Evolutionary conservation across 2,329 filamentous ascomycete genomes (phyloP).

Genomic region (Emmonsiellopsis sp.): DNA sequence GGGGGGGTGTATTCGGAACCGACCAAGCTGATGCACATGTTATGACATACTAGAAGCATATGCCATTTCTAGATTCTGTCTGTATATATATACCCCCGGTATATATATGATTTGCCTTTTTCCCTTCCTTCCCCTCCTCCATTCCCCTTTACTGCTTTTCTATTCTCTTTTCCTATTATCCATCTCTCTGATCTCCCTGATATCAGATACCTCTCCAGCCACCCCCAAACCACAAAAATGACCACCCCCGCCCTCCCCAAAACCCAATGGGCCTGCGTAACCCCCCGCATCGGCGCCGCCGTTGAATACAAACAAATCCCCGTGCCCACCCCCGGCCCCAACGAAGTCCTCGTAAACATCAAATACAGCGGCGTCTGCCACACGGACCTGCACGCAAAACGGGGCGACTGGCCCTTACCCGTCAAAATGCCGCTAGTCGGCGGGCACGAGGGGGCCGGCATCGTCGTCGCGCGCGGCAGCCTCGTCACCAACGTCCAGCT

Average conservation of each 20-base stretch:
- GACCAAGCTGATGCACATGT: no score
- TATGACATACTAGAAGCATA: no score
- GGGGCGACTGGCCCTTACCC: conserved; percentile 81
- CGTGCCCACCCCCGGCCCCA: conserved; percentile 69
- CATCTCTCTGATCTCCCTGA: no score
- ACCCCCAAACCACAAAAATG: neutral
- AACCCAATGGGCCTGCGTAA: conserved; percentile 85
- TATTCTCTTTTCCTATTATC: no score
- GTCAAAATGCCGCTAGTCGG: conserved; percentile 79
- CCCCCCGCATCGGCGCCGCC: conserved; percentile 70
- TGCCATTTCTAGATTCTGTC: no score
- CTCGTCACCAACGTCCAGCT: conserved; percentile 69
- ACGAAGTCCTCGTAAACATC: conserved; percentile 87
- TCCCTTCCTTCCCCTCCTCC: no score
- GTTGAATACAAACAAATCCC: conserved; percentile 53
- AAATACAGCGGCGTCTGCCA: conserved; percentile 88
- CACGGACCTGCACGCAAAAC: conserved; percentile 72
- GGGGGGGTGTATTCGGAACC: no score
- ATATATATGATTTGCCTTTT: no score
- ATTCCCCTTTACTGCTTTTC: no score
- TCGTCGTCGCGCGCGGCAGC: conserved; percentile 70
- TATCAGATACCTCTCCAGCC: no score
- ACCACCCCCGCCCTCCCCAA: conserved; percentile 53
- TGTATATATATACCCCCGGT: no score
- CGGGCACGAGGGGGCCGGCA: conserved; percentile 68